Evolutionary conservation across 495 filamentous ascomycete genomes (phyloP), one percentile per base, ranked within the genome.

Genomic region (Neurospora africana): DNA sequence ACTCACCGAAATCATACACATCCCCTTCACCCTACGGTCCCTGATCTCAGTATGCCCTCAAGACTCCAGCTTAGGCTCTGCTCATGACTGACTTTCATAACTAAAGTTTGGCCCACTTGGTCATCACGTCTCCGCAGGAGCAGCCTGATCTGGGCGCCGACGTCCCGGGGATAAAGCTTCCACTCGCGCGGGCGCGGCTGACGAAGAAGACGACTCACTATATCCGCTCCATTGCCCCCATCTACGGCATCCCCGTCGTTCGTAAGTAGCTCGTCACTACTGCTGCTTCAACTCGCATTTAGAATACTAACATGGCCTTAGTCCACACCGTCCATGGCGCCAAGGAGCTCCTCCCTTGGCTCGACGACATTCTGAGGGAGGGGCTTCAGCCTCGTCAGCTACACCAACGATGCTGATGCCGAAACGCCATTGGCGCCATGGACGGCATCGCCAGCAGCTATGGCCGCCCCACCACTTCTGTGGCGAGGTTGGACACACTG

Each of bases 261-360:
- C 87, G 27, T 61, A 61, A 33, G 27, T 33, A 1, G 0, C 6
- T 6, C 19, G 23, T 17, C 13, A 61, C 53, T 4, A 5, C 15
- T 7, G 23, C 6, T 9, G 6, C 35, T 5, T 33, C 2, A 30
- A 4, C 27, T 9, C 27, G 1, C 27, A 27, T 33, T 30, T 3
- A 8, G 23, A 13, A 9, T 61, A 61, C 53, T 61, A 19, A 33
- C 53, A 27, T 53, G 11, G 21, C 10, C 11, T 3, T 23, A 53
- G 44, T 37, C 1, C 7, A 71, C 35, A 69, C 21, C 19, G 91
- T 95, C 69, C 92, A 94, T 84, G 94, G 92, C 81, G 92, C 92
- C 80, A 92, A 74, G 89, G 93, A 94, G 86, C 88, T 94, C 43
- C 86, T 94, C 30, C 92, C 92, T 68, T 97, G 94, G 94, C 83